Percentiles rank a stretch among this genome's conserved stretches.
Evolutionary conservation across 768 basidiomycete species (phyloP).

Genomic region (Hydnum rufescens): DNA sequence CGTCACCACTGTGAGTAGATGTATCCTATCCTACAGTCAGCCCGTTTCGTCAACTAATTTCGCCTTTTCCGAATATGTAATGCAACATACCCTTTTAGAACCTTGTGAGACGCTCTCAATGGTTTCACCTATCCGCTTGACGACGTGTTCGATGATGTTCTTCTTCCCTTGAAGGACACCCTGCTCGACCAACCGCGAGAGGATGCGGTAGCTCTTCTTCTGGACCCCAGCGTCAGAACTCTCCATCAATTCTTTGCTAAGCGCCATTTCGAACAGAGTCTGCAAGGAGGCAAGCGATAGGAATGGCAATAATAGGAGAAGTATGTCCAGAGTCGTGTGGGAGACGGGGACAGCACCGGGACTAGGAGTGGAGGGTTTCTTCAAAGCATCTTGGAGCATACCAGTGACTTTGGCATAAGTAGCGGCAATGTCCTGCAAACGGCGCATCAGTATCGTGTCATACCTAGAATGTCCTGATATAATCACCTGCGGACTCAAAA

Average conservation of each 20-base stretch:
- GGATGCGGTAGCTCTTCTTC: slow-evolving; percentile 84
- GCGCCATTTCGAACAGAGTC: slow-evolving; percentile 46
- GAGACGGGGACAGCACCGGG: slow-evolving; percentile 16
- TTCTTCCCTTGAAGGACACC: slow-evolving; percentile 32
- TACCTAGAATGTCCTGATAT: neutral
- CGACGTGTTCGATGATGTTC: slow-evolving; percentile 27
- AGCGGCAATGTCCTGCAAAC: slow-evolving; percentile 44
- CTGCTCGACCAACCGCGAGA: slow-evolving; percentile 52
- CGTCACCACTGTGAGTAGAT: slow-evolving; percentile 49
- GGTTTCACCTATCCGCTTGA: slow-evolving; percentile 35
- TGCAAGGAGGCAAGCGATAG: slow-evolving; percentile 41
- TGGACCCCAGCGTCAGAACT: slow-evolving; percentile 75
- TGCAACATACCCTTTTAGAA: slow-evolving; percentile 54
- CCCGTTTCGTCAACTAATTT: neutral
- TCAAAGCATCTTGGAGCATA: slow-evolving; percentile 47
- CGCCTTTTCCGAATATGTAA: neutral
- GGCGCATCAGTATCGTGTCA: neutral
- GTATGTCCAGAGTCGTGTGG: slow-evolving; percentile 42
- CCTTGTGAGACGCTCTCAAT: slow-evolving; percentile 51
- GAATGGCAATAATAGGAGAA: slow-evolving; percentile 63
- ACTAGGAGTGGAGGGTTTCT: slow-evolving; percentile 17
- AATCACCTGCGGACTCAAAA: slow-evolving; percentile 50
- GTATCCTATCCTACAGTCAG: slow-evolving; percentile 66
- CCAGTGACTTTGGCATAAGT: slow-evolving; percentile 63
- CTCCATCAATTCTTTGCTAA: slow-evolving; percentile 47